Evolutionary conservation across 1,284 basidiomycete species (phyloP).

Genomic region (Neolentinus lepideus): DNA sequence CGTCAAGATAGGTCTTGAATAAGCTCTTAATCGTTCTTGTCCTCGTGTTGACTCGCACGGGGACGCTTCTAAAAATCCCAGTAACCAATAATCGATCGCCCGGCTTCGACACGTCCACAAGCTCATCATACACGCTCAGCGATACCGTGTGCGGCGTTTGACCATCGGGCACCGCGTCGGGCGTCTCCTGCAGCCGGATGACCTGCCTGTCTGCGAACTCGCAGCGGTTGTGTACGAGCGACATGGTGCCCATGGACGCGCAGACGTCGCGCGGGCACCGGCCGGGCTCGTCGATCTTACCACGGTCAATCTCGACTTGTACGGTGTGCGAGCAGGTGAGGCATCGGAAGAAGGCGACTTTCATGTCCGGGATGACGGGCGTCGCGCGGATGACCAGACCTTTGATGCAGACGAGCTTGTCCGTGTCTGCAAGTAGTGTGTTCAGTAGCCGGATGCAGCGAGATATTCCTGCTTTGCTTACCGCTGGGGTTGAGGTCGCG

Average conservation of each 20-base stretch:
- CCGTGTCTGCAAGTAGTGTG: slow-evolving; percentile 64
- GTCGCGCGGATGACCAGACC: slow-evolving; percentile 97
- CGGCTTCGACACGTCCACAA: slow-evolving; percentile 92
- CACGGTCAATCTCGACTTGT: slow-evolving; percentile 93
- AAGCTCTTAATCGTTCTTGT: slow-evolving; percentile 90
- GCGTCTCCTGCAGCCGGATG: slow-evolving; percentile 93
- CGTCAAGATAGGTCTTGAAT: slow-evolving; percentile 96
- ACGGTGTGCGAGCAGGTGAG: slow-evolving; percentile 93
- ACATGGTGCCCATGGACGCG: slow-evolving; percentile 82
- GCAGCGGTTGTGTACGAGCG: slow-evolving; percentile 94
- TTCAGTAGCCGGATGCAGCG: too few relatives aligned
- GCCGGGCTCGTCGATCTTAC: slow-evolving; percentile 89
- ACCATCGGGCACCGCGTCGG: slow-evolving; percentile 95
- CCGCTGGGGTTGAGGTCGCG: slow-evolving; percentile 85
- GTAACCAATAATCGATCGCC: slow-evolving; percentile 90
- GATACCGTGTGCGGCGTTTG: slow-evolving; percentile 98
- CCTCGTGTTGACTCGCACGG: slow-evolving; percentile 89
- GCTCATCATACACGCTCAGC: slow-evolving; percentile 93
- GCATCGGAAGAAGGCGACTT: slow-evolving; percentile 96
- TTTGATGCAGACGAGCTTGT: slow-evolving; percentile 93
- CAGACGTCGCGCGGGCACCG: slow-evolving; percentile 93
- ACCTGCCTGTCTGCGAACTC: slow-evolving; percentile 96
- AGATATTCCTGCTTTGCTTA: slow-evolving; percentile 37
- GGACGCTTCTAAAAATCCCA: slow-evolving; percentile 92
- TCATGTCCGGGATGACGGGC: slow-evolving; percentile 98